phyloP scores from a whole-genome alignment of 352 stramenopile species.

The Pythium dissotocum region DNA sequence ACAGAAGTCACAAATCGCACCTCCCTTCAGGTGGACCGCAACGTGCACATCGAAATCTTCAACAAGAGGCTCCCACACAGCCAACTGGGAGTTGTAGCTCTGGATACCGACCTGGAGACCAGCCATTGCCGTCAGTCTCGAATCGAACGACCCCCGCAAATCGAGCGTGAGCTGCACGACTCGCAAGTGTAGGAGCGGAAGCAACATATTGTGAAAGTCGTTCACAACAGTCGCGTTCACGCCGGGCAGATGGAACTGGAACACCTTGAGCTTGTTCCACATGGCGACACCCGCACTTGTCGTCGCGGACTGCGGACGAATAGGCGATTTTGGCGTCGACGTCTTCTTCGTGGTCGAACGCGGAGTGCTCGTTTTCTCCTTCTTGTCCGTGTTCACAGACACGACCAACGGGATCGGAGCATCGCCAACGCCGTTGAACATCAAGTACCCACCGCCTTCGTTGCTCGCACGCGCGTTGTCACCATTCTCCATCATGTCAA shows the following conservation, averaged over 20 bases:
- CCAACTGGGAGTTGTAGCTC: slow-evolving; percentile 85
- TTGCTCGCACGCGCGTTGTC: slow-evolving; percentile 23
- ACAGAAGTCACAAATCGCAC: slow-evolving; percentile 78
- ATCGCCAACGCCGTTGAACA: slow-evolving; percentile 87
- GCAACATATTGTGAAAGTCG: slow-evolving; percentile 88
- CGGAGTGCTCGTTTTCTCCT: slow-evolving; percentile 1
- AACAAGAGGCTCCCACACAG: slow-evolving; percentile 82
- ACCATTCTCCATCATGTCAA: slow-evolving; percentile 30
- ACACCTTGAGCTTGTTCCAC: slow-evolving; percentile 67
- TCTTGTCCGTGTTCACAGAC: slow-evolving; percentile 50
- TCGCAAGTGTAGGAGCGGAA: slow-evolving; percentile 79
- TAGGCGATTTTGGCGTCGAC: slow-evolving; percentile 6
- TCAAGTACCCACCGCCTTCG: slow-evolving; percentile 77
- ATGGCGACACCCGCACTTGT: slow-evolving; percentile 27
- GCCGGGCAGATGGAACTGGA: slow-evolving; percentile 74
- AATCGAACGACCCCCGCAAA: slow-evolving; percentile 59
- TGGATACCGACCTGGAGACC: slow-evolving; percentile 73
- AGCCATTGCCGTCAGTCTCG: slow-evolving; percentile 60
- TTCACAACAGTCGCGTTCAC: slow-evolving; percentile 84
- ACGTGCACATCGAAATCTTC: slow-evolving; percentile 86
- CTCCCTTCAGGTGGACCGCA: slow-evolving; percentile 64
- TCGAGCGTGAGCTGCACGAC: slow-evolving; percentile 67
- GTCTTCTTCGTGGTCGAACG: not conserved
- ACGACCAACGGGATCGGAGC: slow-evolving; percentile 77
- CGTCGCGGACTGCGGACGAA: slow-evolving; percentile 4